These are phyloP conservation scores for Ceriops tagal DNA, from an alignment of 345 rosid species.

Conservation along the genomic window DNA sequence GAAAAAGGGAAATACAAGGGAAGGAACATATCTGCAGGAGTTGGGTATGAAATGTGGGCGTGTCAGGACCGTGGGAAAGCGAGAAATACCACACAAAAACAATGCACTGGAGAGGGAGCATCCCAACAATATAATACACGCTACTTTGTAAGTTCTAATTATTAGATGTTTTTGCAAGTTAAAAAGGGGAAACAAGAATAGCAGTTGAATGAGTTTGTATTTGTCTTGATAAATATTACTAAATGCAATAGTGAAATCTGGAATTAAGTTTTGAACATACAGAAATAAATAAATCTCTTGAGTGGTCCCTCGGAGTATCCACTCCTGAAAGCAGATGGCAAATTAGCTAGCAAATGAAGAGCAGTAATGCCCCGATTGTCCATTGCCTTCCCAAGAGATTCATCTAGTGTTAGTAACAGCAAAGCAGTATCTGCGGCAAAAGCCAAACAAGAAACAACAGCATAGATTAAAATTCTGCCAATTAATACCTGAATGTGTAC, in stretches of 20 bases:
- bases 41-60: too few species aligned
- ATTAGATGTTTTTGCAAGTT: background rate
- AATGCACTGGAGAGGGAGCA: too few species aligned
- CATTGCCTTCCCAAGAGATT: conserved; percentile 1
- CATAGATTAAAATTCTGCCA: too few species aligned
- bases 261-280: conserved; percentile 10
- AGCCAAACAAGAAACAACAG: background rate
- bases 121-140: background rate
- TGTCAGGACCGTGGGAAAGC: too few species aligned
- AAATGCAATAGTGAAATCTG: background rate
- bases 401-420: conserved; percentile 11
- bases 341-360: conserved; percentile 20
- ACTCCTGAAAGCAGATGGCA: conserved; percentile 28
- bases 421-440: conserved; percentile 21
- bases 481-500: too few species aligned
- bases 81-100: too few species aligned
- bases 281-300: background rate
- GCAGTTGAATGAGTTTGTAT: too few species aligned
- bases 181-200: background rate
- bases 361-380: conserved; percentile 14
- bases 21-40: too few species aligned
- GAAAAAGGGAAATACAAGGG: too few species aligned
- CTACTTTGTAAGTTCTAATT: too few species aligned
- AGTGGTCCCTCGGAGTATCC: background rate
- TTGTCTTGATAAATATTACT: too few species aligned